A percentile compares a stretch with the other conserved stretches of the same genome.
These are phyloP conservation scores for Prunella vulgaris DNA, from an alignment of 257 asterid species.

Conservation along the genomic window DNA sequence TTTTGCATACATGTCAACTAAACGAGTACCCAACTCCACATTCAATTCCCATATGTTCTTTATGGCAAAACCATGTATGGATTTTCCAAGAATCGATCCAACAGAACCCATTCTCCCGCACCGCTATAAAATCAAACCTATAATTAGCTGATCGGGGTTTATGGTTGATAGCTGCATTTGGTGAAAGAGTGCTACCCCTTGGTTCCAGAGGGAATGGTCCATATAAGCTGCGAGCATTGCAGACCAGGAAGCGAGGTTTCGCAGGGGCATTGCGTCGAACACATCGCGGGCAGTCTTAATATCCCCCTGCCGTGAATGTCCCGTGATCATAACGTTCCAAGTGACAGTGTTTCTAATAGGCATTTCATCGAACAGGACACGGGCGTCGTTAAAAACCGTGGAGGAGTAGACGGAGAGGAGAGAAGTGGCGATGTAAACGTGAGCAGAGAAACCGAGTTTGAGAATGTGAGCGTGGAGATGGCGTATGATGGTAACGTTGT, in stretches of 20 bases:
- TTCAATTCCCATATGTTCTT: constrained; percentile 51
- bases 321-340: constrained; percentile 59
- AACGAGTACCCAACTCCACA: constrained; percentile 44
- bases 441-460: constrained; percentile 42
- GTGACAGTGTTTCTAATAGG: constrained; percentile 38
- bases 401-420: constrained; percentile 33
- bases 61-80: constrained; percentile 40
- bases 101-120: constrained; percentile 45
- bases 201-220: constrained; percentile 33
- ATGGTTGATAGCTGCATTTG: constrained; percentile 38
- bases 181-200: constrained; percentile 43
- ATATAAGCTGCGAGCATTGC: constrained; percentile 51
- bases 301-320: constrained; percentile 32
- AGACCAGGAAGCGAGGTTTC: constrained; percentile 51
- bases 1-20: constrained; percentile 63
- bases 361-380: constrained; percentile 56
- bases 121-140: constrained; percentile 40
- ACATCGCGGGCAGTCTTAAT: constrained; percentile 24
- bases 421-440: constrained; percentile 52
- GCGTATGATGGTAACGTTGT: constrained; percentile 23
- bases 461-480: constrained; percentile 57
- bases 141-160: constrained; percentile 47
- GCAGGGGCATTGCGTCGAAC: constrained; percentile 46
- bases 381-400: constrained; percentile 31
- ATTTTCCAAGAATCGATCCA: constrained; percentile 53